phyloP scores from a whole-genome alignment of 2,329 filamentous ascomycete genomes.

The Magnaporthiopsis poae region DNA sequence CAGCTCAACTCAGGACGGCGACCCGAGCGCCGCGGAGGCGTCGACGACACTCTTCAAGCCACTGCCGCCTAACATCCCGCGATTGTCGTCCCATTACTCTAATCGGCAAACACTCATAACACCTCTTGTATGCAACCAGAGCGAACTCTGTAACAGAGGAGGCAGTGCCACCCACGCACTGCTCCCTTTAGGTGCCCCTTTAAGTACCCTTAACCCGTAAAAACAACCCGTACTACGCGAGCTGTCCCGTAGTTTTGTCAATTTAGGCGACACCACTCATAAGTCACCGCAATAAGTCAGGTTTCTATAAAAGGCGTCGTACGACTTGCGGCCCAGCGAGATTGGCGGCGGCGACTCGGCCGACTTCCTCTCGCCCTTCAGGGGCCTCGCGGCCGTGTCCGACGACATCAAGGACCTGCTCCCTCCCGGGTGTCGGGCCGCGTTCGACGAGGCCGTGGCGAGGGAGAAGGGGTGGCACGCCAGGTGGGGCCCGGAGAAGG shows the following conservation, averaged over 20 bases:
- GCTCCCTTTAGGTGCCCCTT: too few species aligned
- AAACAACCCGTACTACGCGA: too few species aligned
- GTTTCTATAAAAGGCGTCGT: too few species aligned
- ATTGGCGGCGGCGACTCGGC: slow-evolving; percentile 24
- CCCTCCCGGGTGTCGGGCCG: slow-evolving; percentile 58
- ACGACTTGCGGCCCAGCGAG: slow-evolving; percentile 28
- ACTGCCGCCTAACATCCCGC: slow-evolving; percentile 38
- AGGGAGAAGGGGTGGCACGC: slow-evolving; percentile 63
- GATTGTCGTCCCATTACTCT: too few species aligned
- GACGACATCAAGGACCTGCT: slow-evolving; percentile 57
- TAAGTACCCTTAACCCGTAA: too few species aligned
- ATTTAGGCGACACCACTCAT: too few species aligned
- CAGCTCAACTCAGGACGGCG: slow-evolving; percentile 11
- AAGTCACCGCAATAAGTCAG: too few species aligned
- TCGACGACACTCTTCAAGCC: slow-evolving; percentile 33
- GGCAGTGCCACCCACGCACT: too few species aligned
- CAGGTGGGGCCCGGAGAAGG: slow-evolving; percentile 61
- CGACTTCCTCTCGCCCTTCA: slow-evolving; percentile 42
- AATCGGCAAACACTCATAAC: too few species aligned
- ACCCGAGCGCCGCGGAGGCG: background rate
- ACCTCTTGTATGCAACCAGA: too few species aligned
- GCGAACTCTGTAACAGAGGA: too few species aligned
- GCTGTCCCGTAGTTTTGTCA: too few species aligned
- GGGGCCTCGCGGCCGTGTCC: slow-evolving; percentile 53
- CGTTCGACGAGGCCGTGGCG: slow-evolving; percentile 58